Base-by-base conservation (phyloP, 2,329 filamentous ascomycete genomes). In the Colletotrichum simmondsii region DNA sequence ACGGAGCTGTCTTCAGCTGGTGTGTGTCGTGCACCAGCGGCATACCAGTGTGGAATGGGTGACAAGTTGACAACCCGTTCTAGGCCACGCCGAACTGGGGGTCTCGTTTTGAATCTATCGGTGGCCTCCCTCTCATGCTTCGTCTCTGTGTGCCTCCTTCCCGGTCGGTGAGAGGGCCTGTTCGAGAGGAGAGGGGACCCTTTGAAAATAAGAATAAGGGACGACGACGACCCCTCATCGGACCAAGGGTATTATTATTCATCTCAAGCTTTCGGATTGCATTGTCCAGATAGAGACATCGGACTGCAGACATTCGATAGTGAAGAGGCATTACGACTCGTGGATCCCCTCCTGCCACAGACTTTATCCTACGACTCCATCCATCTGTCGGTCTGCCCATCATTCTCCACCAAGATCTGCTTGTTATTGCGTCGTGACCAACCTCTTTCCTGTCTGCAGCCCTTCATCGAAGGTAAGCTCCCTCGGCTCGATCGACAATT, bases 171-270 rank as follows among this genome's bases (percentile, higher is more conserved):
- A n/a, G 42, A 49, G 42, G 42, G 42, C 19, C 4, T 49, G 42
- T 49, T 22, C 22, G 42, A 49, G 28, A 57, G 46, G 14, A 28
- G 16, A 32, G 35, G 32, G 52, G 60, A 42, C 60, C 70, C 70
- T 72, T 22, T 52, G 37, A 37, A 64, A 70, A 72, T 72, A 72
- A 70, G 70, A 70, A 65, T 62, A 70, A 70, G 70, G 70, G 66
- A 72, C 56, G 22, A 16, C 16, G 26, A 65, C 46, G 28, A 64
- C 54, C 66, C 70, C 60, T 65, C 66, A 26, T 59, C 56, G 52
- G 57, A 61, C 54, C 69, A 68, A 61, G 65, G 57, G 22, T 54
- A 16, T 4, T 52, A 19, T 42, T 42, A 42, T 42, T 56, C 66
- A 66, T 72, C 70, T 62, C 60, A 37, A 22, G n/a, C 14, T 26